Evolutionary conservation across 768 basidiomycete species (phyloP).

Genomic region (Paxillus ammoniavirescens): DNA sequence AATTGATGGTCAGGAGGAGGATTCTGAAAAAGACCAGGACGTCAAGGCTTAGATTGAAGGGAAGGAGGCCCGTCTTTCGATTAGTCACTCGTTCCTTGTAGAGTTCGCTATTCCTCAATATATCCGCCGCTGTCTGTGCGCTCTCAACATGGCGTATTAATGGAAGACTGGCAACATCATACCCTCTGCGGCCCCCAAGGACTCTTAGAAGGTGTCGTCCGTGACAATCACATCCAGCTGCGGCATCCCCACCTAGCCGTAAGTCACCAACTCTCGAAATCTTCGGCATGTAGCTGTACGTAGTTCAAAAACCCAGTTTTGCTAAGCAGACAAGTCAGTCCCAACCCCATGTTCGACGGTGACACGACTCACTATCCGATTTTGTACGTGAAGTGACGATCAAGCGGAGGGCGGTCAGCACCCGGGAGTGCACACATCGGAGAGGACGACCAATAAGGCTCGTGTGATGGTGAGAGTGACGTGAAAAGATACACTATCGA

Average conservation of each 20-base stretch:
- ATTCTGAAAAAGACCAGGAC: not conserved
- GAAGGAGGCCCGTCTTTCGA: not conserved
- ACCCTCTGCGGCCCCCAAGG: too few species aligned
- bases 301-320: slow-evolving; percentile 38
- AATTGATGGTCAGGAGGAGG: not conserved
- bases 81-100: not conserved
- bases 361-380: slow-evolving; percentile 27
- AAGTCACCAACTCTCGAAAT: slow-evolving; percentile 25
- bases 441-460: slow-evolving; percentile 40
- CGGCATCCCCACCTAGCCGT: too few species aligned
- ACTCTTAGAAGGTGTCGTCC: too few species aligned
- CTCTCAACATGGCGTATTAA: too few species aligned
- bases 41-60: not conserved
- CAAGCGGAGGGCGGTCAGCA: slow-evolving; percentile 17
- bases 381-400: slow-evolving; percentile 27
- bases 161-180: too few species aligned
- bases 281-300: slow-evolving; percentile 37
- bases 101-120: too few species aligned
- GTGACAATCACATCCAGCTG: too few species aligned
- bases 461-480: slow-evolving; percentile 28
- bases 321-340: slow-evolving; percentile 13
- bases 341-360: not conserved
- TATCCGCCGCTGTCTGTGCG: too few species aligned
- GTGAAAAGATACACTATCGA: slow-evolving; percentile 45
- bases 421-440: slow-evolving; percentile 26